Base-by-base conservation (phyloP, 176 grass and related monocot species). In the Aegilops tauschii region DNA sequence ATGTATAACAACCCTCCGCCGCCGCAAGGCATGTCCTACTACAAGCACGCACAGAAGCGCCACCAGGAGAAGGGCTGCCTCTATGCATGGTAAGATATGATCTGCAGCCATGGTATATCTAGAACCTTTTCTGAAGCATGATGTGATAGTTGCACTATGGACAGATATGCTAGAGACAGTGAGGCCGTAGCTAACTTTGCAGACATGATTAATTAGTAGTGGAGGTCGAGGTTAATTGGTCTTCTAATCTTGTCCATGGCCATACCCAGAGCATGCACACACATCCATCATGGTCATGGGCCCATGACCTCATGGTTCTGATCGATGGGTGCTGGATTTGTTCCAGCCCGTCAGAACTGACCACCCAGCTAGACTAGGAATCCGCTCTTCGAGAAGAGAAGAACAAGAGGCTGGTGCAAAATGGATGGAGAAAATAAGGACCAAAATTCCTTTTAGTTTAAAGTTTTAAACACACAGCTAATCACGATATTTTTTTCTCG, bases 1-100 rank as follows among this genome's bases (percentile, higher is more conserved):
- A 95, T 91, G 90, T 93, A 95, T n/a, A 82, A 87, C 61, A 72
- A 84, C 69, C 82, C 88, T 76, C 88, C 90, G 14, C 63, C 84
- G 54, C 82, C 86, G 34, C 86, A 93, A 45, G 76, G 82, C 77
- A 90, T 95, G 93, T 88, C 88, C 25, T 95, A 93, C 83, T 76
- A 90, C 8, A 91, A 65, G 4, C 93, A 95, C 58, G 72, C 67
- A 42, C 78, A 65, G 85, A 88, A 70, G 47, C 85, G 93, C 65
- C 87, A 90, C 37, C 23, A 89, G 52, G 93, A 95, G 81, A 95
- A 92, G 86, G 93, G 93, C 82, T 94, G 93, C 81, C 69, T 95
- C 87, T 95, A 95, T n/a, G 90, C 63, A 28, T 92, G 93, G 93
- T 94, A 54, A 89, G 23, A 52, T 44, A 44, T 12, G 42, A 12